A percentile compares a stretch with the other conserved stretches of the same genome.
phyloP scores from a whole-genome alignment of 2,329 filamentous ascomycete species.

The Pyrenophora tritici-repentis region DNA sequence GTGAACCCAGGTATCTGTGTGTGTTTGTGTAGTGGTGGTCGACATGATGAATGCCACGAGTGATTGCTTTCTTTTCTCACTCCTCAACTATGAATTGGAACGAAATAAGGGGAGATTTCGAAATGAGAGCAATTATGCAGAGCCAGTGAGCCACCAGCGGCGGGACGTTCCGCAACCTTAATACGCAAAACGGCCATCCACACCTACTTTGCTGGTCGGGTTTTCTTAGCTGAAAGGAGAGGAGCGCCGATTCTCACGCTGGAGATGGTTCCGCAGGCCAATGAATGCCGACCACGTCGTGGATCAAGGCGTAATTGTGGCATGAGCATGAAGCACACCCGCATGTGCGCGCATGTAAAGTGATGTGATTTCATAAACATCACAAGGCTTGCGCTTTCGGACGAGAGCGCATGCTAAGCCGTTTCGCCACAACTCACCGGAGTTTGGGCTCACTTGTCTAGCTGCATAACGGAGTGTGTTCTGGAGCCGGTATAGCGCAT shows the following conservation, averaged over 20 bases:
- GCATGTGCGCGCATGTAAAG: background rate
- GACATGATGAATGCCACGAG: conserved; percentile 11
- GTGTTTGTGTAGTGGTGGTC: conserved; percentile 17
- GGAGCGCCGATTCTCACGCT: background rate
- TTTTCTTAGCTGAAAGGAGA: background rate
- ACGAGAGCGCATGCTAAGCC: conserved; percentile 12
- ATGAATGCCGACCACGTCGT: conserved; percentile 11
- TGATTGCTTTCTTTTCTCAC: background rate
- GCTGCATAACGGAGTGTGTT: background rate
- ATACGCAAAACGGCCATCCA: background rate
- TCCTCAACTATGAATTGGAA: background rate
- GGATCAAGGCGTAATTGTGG: background rate
- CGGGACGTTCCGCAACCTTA: conserved; percentile 11
- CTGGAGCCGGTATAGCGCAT: conserved; percentile 6
- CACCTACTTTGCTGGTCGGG: background rate
- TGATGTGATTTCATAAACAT: conserved; percentile 3
- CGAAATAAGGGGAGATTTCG: background rate
- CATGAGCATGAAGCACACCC: conserved; percentile 4
- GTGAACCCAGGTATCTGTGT: conserved; percentile 29
- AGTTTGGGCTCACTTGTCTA: background rate
- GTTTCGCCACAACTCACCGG: conserved; percentile 3
- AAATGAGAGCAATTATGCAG: conserved; percentile 1
- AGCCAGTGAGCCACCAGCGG: background rate
- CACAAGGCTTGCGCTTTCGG: conserved; percentile 1
- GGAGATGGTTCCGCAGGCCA: background rate